Evolutionary conservation across 495 filamentous ascomycete genomes (phyloP).

Genomic region (Penicillium samsonianum): DNA sequence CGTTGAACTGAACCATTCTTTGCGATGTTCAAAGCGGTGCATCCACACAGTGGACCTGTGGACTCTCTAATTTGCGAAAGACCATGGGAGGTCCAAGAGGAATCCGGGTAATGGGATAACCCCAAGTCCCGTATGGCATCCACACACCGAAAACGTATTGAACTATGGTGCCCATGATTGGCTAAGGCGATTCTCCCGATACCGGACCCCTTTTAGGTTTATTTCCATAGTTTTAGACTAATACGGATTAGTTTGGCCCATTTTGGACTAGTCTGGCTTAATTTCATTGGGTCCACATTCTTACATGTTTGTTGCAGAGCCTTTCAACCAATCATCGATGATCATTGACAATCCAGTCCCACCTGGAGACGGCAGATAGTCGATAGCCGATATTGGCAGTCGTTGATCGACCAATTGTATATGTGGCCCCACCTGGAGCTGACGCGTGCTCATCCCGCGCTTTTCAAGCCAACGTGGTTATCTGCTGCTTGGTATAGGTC

Average conservation of each 20-base stretch:
- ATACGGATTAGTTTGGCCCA: not conserved
- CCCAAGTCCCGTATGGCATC: not conserved
- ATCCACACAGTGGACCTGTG: not conserved
- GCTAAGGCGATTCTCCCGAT: constrained; percentile 17
- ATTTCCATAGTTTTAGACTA: constrained; percentile 5
- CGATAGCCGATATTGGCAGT: constrained; percentile 50
- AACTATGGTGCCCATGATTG: constrained; percentile 17
- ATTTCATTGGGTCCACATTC: constrained; percentile 20
- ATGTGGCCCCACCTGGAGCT: constrained; percentile 31
- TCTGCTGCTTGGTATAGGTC: not conserved
- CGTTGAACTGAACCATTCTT: constrained; percentile 2
- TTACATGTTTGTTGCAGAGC: constrained; percentile 27
- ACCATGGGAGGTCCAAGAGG: constrained; percentile 2
- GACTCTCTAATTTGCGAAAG: not conserved
- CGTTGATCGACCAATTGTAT: constrained; percentile 39
- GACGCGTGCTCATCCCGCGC: constrained; percentile 45
- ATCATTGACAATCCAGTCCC: constrained; percentile 21
- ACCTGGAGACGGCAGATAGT: constrained; percentile 46
- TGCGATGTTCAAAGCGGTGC: not conserved
- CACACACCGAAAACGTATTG: not conserved
- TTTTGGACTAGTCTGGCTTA: not conserved
- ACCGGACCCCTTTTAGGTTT: constrained; percentile 23
- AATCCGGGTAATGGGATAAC: constrained; percentile 16
- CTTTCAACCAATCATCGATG: constrained; percentile 4
- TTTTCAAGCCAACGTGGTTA: constrained; percentile 11